These are phyloP conservation scores for Angomonas ambiguus DNA, from an alignment of 208 protist species.

Conservation along the genomic window DNA sequence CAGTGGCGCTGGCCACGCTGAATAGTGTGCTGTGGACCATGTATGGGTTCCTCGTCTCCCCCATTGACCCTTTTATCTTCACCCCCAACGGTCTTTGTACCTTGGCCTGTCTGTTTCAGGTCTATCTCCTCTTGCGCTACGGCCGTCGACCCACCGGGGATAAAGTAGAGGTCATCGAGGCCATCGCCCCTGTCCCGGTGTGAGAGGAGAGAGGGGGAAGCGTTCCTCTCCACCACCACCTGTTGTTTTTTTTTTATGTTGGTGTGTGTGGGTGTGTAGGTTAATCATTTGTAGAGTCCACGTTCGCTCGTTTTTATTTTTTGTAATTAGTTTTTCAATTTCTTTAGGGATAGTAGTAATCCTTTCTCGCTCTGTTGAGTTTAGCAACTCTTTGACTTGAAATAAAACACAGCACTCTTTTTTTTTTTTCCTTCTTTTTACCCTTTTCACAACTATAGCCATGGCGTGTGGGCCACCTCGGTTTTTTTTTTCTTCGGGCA, in stretches of 20 bases:
- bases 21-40: constrained; percentile 60
- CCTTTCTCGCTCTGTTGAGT: too few species aligned
- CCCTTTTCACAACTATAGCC: too few species aligned
- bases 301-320: too few species aligned
- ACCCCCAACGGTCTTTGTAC: constrained; percentile 51
- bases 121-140: constrained; percentile 46
- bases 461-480: too few species aligned
- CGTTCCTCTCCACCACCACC: too few species aligned
- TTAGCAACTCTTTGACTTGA: too few species aligned
- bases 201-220: not conserved
- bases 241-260: not conserved
- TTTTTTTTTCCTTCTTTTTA: too few species aligned
- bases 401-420: too few species aligned
- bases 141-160: constrained; percentile 23
- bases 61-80: constrained; percentile 35
- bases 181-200: constrained; percentile 22
- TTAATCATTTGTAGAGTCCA: not conserved
- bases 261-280: not conserved
- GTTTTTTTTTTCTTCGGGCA: too few species aligned
- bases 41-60: constrained; percentile 36
- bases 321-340: too few species aligned
- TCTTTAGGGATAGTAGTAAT: too few species aligned
- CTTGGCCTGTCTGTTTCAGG: constrained; percentile 44
- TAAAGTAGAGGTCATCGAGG: constrained; percentile 8
- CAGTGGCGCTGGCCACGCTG: constrained; percentile 32